Conservation (phyloP, 441 rosid species). For the Erysimum pusillum region DNA sequence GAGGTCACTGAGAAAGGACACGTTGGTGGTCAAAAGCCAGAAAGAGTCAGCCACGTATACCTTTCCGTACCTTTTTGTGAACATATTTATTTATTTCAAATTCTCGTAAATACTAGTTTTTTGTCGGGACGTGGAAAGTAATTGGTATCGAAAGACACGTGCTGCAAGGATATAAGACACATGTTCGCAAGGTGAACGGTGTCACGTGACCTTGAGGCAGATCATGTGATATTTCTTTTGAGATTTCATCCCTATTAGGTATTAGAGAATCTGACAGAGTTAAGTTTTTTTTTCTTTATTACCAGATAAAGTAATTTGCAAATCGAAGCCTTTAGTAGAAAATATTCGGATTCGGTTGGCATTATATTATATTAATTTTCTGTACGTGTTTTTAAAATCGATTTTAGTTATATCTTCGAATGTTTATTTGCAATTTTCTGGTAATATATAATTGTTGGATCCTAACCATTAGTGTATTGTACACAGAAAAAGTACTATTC, state of each 20-base stretch:
- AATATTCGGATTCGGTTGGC: conserved; percentile 26
- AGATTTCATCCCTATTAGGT: conserved; percentile 8
- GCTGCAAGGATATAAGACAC: conserved; percentile 29
- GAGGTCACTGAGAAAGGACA: conserved; percentile 7
- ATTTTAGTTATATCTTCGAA: not conserved
- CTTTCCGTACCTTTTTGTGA: conserved; percentile 27
- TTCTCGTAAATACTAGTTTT: not conserved
- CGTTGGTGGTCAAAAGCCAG: conserved; percentile 41
- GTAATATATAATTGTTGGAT: not conserved
- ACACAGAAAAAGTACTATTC: not conserved
- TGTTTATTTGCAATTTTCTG: not conserved
- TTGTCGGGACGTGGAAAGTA: conserved; percentile 41
- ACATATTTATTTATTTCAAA: not conserved
- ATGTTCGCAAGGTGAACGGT: conserved; percentile 4
- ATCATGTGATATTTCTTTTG: conserved; percentile 30
- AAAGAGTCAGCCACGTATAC: conserved; percentile 17
- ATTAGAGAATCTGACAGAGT: conserved; percentile 36
- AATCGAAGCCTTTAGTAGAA: not conserved
- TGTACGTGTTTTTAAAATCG: not conserved
- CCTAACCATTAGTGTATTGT: not conserved
- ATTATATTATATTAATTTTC: not conserved
- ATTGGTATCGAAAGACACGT: conserved; percentile 36
- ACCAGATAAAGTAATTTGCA: conserved; percentile 18
- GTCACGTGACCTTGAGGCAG: conserved; percentile 41
- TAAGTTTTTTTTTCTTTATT: not conserved